Percentiles rank a stretch among this genome's conserved stretches.
These are phyloP conservation scores for Aspergillus quadrilineatus DNA, from an alignment of 2,329 filamentous ascomycete species.

Conservation along the genomic window DNA sequence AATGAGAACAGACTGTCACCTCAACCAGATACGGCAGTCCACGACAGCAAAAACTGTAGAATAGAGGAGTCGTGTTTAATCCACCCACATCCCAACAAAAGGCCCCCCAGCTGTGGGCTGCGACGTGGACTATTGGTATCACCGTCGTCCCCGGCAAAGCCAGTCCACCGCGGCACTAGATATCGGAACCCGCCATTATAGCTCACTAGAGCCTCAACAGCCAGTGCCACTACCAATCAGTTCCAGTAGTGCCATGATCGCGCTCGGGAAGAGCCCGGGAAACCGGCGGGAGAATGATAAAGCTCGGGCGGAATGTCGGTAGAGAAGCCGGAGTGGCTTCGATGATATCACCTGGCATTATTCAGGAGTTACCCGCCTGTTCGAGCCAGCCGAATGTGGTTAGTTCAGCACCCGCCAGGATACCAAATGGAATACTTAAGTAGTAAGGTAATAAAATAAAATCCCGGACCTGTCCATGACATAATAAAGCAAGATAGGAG, in stretches of 20 bases:
- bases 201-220: not conserved
- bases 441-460: not conserved
- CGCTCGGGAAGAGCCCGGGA: not conserved
- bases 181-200: not conserved
- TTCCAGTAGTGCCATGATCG: not conserved
- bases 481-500: not conserved
- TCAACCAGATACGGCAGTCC: not conserved
- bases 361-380: slow-evolving; percentile 2
- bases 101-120: not conserved
- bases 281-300: not conserved
- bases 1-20: not conserved
- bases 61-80: not conserved
- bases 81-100: not conserved
- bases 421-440: not conserved
- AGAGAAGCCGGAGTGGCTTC: not conserved
- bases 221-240: not conserved
- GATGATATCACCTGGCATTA: not conserved
- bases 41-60: not conserved
- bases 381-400: not conserved
- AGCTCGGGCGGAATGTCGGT: not conserved
- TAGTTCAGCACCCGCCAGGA: not conserved
- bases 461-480: not conserved
- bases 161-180: not conserved
- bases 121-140: not conserved
- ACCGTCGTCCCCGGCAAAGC: not conserved